Percentiles rank a stretch among this genome's conserved stretches.
Conservation (phyloP, 768 basidiomycete species). For the Mycena kentingensis region DNA sequence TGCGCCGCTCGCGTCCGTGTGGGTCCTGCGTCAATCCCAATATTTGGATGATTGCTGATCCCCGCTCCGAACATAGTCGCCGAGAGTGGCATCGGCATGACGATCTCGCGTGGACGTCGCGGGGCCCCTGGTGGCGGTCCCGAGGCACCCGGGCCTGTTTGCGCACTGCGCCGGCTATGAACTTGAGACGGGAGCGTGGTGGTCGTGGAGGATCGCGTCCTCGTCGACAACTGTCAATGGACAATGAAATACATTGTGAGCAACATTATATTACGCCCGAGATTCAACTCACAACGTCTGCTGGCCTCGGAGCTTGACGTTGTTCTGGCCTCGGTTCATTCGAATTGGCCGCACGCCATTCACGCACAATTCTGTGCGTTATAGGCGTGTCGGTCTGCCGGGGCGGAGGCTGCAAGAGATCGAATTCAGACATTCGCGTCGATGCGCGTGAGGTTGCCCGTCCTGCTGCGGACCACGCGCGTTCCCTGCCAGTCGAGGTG, state of each 20-base stretch:
- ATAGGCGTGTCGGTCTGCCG: conserved; percentile 5
- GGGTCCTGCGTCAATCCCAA: neutral
- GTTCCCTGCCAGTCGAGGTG: conserved; percentile 1
- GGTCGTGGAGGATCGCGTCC: neutral
- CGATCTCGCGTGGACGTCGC: conserved; percentile 35
- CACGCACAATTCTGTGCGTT: conserved; percentile 32
- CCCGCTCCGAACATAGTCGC: neutral
- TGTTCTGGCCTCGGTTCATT: conserved; percentile 19
- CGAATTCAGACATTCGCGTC: conserved; percentile 40
- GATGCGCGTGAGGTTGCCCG: conserved; percentile 31
- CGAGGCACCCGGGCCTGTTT: conserved; percentile 8
- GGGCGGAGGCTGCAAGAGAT: conserved; percentile 37
- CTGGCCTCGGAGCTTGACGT: conserved; percentile 8
- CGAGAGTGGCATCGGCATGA: conserved; percentile 28
- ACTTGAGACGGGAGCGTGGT: conserved; percentile 6
- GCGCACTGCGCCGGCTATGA: conserved; percentile 6
- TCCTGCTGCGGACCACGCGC: neutral
- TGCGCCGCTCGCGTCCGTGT: too few relatives aligned
- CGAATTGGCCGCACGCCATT: conserved; percentile 36
- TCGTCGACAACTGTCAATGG: neutral
- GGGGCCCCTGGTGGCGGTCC: conserved; percentile 16
- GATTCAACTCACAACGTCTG: too few relatives aligned
- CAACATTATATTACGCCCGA: too few relatives aligned
- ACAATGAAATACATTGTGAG: too few relatives aligned
- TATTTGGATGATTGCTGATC: too few relatives aligned